Conservation (phyloP, 2,329 filamentous ascomycete genomes). For the Phialophora tarda region DNA sequence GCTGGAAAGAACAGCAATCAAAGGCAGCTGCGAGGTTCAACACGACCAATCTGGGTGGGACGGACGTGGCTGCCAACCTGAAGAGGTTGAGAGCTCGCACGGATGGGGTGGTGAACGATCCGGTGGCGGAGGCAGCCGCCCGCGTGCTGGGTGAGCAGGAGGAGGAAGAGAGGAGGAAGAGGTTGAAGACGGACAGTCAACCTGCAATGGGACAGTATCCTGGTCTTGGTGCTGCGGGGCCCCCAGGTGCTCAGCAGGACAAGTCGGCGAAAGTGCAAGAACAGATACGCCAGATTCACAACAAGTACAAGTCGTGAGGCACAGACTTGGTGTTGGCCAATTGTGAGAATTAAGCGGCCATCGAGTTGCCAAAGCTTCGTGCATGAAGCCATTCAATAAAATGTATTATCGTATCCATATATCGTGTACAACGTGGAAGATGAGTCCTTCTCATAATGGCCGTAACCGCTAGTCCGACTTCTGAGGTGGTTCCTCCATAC, state of each 20-base stretch:
- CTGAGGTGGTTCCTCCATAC: neutral
- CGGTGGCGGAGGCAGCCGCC: slow-evolving; percentile 42
- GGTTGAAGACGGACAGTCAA: slow-evolving; percentile 61
- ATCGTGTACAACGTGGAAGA: neutral
- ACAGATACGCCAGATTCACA: slow-evolving; percentile 73
- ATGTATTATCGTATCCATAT: slow-evolving; percentile 12
- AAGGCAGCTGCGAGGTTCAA: slow-evolving; percentile 84
- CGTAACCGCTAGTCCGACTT: neutral
- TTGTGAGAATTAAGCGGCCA: neutral
- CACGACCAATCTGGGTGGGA: slow-evolving; percentile 83
- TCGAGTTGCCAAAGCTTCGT: neutral
- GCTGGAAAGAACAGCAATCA: slow-evolving; percentile 94
- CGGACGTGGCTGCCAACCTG: slow-evolving; percentile 89
- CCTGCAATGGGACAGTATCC: slow-evolving; percentile 31
- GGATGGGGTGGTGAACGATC: slow-evolving; percentile 65
- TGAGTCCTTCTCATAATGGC: neutral
- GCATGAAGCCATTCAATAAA: neutral
- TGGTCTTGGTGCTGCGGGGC: neutral
- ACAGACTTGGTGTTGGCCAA: neutral
- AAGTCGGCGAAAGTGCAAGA: slow-evolving; percentile 76
- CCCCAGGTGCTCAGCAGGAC: slow-evolving; percentile 38
- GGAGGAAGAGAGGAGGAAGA: slow-evolving; percentile 74
- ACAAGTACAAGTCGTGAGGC: slow-evolving; percentile 34
- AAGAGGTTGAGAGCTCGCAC: slow-evolving; percentile 89
- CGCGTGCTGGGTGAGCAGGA: slow-evolving; percentile 73